A percentile compares a stretch with the other conserved stretches of the same genome.
Conservation (phyloP, 2,329 filamentous ascomycete genomes). For the Ophiocordyceps robertsii region DNA sequence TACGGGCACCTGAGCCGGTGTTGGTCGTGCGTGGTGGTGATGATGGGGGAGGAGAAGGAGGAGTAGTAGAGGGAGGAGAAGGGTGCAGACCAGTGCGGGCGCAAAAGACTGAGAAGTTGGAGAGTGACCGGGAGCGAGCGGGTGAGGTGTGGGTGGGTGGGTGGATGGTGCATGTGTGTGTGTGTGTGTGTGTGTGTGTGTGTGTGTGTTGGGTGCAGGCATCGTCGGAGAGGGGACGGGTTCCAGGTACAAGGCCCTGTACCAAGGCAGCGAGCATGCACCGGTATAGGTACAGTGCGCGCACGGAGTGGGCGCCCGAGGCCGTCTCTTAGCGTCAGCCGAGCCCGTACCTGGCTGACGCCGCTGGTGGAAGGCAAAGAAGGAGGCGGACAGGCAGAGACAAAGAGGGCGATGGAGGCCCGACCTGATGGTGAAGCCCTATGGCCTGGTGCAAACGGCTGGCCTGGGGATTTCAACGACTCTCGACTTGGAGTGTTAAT, state of each 20-base stretch:
- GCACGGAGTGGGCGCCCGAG: background rate
- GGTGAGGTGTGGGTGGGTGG: background rate
- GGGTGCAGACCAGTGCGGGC: conserved; percentile 1
- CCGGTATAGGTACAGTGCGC: background rate
- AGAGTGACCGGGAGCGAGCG: conserved; percentile 1
- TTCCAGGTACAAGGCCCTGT: background rate
- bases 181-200: too few relatives aligned
- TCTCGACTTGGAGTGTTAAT: too few relatives aligned
- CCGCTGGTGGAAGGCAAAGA: background rate
- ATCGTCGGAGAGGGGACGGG: background rate
- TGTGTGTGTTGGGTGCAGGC: conserved; percentile 1
- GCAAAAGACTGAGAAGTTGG: conserved; percentile 2
- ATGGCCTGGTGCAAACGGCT: too few relatives aligned
- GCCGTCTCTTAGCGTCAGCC: background rate
- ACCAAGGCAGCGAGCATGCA: background rate
- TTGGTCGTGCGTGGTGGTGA: background rate
- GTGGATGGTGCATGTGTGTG: too few relatives aligned
- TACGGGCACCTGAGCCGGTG: background rate
- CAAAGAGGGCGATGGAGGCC: background rate
- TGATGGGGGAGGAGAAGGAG: conserved; percentile 1
- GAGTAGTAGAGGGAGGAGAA: background rate
- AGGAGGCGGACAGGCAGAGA: background rate
- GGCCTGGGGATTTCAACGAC: too few relatives aligned
- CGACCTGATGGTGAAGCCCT: too few relatives aligned
- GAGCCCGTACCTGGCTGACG: background rate